phyloP scores from a whole-genome alignment of 306 rosid genomes.

The Trifolium repens region DNA sequence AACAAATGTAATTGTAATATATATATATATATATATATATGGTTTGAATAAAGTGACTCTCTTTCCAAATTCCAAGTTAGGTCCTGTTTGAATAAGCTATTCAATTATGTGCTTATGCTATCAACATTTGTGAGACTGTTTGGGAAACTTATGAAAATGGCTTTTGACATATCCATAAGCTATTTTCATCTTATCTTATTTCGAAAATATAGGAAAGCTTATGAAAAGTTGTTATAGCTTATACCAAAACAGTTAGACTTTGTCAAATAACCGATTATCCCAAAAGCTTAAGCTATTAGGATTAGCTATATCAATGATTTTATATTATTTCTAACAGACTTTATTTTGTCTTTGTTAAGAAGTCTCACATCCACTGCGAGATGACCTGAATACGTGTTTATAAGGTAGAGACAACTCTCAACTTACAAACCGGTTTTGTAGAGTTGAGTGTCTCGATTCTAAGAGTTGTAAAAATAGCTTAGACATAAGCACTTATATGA shows the following conservation, averaged over 20 bases:
- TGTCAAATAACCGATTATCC: too few relatives aligned
- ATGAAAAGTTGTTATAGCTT: neutral
- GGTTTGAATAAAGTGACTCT: slow-evolving; percentile 20
- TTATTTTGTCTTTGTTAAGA: too few relatives aligned
- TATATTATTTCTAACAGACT: too few relatives aligned
- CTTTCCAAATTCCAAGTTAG: neutral
- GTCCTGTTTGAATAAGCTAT: neutral
- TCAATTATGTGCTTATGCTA: neutral
- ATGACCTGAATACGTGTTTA: too few relatives aligned
- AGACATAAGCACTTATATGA: neutral
- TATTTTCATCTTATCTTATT: neutral
- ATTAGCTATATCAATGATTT: too few relatives aligned
- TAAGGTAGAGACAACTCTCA: too few relatives aligned
- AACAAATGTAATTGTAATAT: slow-evolving; percentile 18
- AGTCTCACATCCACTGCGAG: too few relatives aligned
- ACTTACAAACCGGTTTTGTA: too few relatives aligned
- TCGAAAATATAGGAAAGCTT: neutral
- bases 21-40: neutral
- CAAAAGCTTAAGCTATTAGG: too few relatives aligned
- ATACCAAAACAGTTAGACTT: neutral
- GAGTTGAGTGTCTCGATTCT: too few relatives aligned
- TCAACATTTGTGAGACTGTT: neutral
- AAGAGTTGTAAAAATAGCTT: neutral
- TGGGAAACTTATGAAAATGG: neutral
- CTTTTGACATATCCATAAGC: neutral